Evolutionary conservation across 257 asterid species (phyloP).

Genomic region (Solanum lycopersicoides): DNA sequence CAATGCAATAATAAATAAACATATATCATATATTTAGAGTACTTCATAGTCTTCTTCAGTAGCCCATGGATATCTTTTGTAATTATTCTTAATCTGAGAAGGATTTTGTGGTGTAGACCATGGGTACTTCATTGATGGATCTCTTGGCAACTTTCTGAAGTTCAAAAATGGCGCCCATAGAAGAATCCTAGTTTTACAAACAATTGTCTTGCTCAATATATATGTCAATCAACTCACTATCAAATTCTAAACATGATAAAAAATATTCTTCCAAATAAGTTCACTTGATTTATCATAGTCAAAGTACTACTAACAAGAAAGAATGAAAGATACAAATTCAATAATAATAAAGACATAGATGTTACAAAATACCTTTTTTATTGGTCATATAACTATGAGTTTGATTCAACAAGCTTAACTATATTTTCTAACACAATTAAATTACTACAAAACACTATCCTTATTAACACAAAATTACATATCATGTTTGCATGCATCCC

Average conservation of each 20-base stretch:
- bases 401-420: not conserved
- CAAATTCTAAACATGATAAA: no score
- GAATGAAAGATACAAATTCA: not conserved
- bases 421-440: not conserved
- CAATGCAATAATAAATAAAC: not conserved
- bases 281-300: not conserved
- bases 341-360: not conserved
- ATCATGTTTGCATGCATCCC: no score
- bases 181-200: slow-evolving; percentile 28
- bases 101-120: slow-evolving; percentile 69
- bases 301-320: not conserved
- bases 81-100: slow-evolving; percentile 38
- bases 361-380: no score
- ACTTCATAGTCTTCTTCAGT: slow-evolving; percentile 60
- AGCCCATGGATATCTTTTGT: slow-evolving; percentile 67
- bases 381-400: not conserved
- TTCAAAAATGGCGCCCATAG: slow-evolving; percentile 89
- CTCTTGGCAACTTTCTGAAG: slow-evolving; percentile 76
- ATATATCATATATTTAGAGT: not conserved
- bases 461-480: not conserved
- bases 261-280: not conserved
- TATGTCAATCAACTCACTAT: not conserved
- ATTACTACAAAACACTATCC: not conserved
- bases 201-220: not conserved
- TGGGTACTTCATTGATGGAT: slow-evolving; percentile 75